phyloP scores from a whole-genome alignment of 2,329 filamentous ascomycete species.

The Ophiocordyceps camponoti-floridani region DNA sequence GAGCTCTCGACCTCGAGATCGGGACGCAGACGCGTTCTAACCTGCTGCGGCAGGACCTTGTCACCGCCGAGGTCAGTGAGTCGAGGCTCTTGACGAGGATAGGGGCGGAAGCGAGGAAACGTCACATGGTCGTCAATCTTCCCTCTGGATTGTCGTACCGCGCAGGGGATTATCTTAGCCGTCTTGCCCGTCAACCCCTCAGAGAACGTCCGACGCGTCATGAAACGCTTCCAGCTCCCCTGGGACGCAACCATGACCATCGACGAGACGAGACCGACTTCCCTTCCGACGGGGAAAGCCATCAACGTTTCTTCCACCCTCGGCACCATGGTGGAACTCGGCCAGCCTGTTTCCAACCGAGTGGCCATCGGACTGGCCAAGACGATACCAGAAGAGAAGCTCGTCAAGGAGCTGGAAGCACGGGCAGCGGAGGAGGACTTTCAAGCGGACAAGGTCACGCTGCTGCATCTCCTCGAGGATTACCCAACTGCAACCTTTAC shows the following conservation, averaged over 20 bases:
- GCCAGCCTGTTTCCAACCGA: constrained; percentile 53
- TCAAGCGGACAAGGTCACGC: constrained; percentile 37
- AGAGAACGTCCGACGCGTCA: constrained; percentile 40
- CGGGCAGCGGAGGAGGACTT: constrained; percentile 19
- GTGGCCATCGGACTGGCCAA: constrained; percentile 9
- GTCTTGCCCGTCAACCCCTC: constrained; percentile 54
- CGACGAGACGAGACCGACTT: constrained; percentile 27
- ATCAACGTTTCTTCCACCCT: constrained; percentile 47
- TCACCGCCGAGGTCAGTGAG: constrained; percentile 39
- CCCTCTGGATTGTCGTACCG: constrained; percentile 48
- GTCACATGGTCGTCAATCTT: constrained; percentile 48
- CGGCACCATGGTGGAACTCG: constrained; percentile 54
- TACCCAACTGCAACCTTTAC: constrained; percentile 41
- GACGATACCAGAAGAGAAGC: constrained; percentile 6
- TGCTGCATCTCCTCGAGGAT: constrained; percentile 52
- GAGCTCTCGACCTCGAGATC: constrained; percentile 25
- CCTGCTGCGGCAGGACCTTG: constrained; percentile 43
- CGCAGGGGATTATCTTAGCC: constrained; percentile 63
- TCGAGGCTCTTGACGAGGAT: constrained; percentile 31
- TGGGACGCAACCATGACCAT: constrained; percentile 53
- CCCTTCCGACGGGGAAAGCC: constrained; percentile 34
- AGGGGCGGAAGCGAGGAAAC: constrained; percentile 31
- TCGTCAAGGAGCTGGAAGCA: constrained; percentile 20
- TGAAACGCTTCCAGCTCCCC: constrained; percentile 46
- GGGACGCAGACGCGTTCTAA: constrained; percentile 31